Evolutionary conservation across 2,329 filamentous ascomycete species (phyloP).

Genomic region (Trichoderma atroviride): DNA sequence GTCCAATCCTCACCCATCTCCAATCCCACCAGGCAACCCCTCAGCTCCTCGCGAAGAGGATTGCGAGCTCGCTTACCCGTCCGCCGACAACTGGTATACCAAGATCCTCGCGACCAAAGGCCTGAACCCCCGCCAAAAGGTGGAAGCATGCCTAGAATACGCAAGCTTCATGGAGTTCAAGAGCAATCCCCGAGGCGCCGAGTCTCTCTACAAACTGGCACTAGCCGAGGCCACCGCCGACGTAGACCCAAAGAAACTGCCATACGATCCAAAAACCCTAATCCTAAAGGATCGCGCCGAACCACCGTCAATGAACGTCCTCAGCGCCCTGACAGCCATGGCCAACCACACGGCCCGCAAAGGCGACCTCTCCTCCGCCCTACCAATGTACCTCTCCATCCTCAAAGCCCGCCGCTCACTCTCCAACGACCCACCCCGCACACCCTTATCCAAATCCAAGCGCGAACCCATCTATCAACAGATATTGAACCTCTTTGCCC

Average conservation of each 20-base stretch:
- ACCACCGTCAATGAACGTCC: constrained; percentile 70
- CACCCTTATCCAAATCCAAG: constrained; percentile 24
- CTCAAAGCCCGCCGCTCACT: constrained; percentile 74
- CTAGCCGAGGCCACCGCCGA: constrained; percentile 71
- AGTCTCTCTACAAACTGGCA: constrained; percentile 74
- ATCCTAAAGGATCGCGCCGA: constrained; percentile 63
- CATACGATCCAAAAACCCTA: constrained; percentile 63
- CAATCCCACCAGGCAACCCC: constrained; percentile 65
- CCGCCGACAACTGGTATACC: constrained; percentile 77
- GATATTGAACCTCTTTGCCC: constrained; percentile 37
- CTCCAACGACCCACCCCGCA: constrained; percentile 41
- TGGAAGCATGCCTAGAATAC: constrained; percentile 81
- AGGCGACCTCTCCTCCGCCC: constrained; percentile 66
- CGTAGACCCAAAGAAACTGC: constrained; percentile 44
- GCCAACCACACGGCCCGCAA: constrained; percentile 75
- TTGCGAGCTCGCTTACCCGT: constrained; percentile 67
- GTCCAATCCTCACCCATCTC: constrained; percentile 78
- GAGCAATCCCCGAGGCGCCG: constrained; percentile 63
- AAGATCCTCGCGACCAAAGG: constrained; percentile 80
- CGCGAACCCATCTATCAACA: constrained; percentile 30
- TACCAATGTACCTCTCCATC: constrained; percentile 84
- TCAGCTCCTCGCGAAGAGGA: constrained; percentile 73
- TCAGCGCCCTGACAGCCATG: constrained; percentile 74
- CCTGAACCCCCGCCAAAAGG: constrained; percentile 74
- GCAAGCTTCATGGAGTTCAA: constrained; percentile 86